Conservation (phyloP, 352 stramenopile species). For the Elongisporangium undulatum region DNA sequence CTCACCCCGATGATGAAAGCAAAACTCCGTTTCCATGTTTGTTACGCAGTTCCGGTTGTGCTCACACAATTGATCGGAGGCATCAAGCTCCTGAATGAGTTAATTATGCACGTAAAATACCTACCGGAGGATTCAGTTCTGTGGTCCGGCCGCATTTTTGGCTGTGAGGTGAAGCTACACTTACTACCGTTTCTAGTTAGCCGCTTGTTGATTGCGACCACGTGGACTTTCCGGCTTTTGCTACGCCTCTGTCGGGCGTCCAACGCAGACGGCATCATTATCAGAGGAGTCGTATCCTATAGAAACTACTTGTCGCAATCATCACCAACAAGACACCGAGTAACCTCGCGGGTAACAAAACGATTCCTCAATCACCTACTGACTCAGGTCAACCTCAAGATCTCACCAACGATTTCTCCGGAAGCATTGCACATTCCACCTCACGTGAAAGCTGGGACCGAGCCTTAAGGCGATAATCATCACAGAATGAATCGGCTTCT, state of each 20-base stretch:
- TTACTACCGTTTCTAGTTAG: not conserved
- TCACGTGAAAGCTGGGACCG: too few relatives aligned
- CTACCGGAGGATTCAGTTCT: not conserved
- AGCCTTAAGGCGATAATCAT: too few relatives aligned
- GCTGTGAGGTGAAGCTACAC: not conserved
- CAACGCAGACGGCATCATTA: not conserved
- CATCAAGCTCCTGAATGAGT: too few relatives aligned
- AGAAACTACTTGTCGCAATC: not conserved
- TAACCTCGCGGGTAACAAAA: not conserved
- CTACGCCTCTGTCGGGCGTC: not conserved
- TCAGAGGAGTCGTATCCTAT: not conserved
- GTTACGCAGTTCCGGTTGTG: too few relatives aligned
- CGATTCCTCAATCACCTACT: too few relatives aligned
- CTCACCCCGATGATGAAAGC: conserved; percentile 8
- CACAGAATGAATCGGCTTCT: too few relatives aligned
- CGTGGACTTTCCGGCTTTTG: not conserved
- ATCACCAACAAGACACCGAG: not conserved
- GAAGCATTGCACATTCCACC: too few relatives aligned
- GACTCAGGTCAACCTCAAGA: too few relatives aligned
- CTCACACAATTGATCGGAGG: too few relatives aligned
- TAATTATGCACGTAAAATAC: too few relatives aligned
- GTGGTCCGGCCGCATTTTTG: not conserved
- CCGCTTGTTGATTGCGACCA: not conserved
- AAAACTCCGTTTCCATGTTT: conserved; percentile 1
- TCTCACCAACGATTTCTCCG: too few relatives aligned